Evolutionary conservation across 805 yeast species (phyloP).

Genomic region (Yarrowia phangngaensis): DNA sequence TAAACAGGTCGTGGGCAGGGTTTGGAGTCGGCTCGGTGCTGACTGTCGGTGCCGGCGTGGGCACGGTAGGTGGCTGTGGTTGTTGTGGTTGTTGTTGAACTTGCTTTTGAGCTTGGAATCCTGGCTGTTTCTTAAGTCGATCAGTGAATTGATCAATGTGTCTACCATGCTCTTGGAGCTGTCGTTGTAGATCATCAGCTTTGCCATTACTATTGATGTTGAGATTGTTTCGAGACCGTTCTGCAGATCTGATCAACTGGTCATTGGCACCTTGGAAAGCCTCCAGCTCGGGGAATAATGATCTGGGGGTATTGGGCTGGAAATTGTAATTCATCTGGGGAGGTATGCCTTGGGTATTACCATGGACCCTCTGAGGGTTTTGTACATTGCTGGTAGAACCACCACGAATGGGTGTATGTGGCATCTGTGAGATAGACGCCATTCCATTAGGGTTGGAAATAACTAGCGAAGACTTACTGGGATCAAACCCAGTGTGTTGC

Average conservation of each 20-base stretch:
- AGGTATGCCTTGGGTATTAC: too few species aligned
- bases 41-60: slow-evolving; percentile 18
- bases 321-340: slow-evolving; percentile 7
- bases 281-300: slow-evolving; percentile 30
- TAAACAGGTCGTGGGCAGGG: slow-evolving; percentile 8
- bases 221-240: slow-evolving; percentile 22
- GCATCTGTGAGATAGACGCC: too few species aligned
- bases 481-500: slow-evolving; percentile 7
- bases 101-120: slow-evolving; percentile 19
- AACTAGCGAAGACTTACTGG: slow-evolving; percentile 12
- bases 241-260: slow-evolving; percentile 23
- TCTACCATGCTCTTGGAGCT: slow-evolving; percentile 18
- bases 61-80: slow-evolving; percentile 4
- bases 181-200: slow-evolving; percentile 21
- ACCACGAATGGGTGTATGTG: slow-evolving; percentile 16
- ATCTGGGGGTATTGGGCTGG: slow-evolving; percentile 27
- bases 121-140: slow-evolving; percentile 22
- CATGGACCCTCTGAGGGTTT: too few species aligned
- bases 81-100: neutral
- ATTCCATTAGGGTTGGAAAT: slow-evolving; percentile 10
- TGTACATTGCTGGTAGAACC: slow-evolving; percentile 1
- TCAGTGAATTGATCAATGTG: slow-evolving; percentile 24
- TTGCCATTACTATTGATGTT: slow-evolving; percentile 22
- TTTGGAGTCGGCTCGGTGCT: slow-evolving; percentile 11
- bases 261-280: slow-evolving; percentile 27